Base-by-base conservation (phyloP, 2,329 filamentous ascomycete species). In the Pseudopithomyces maydicus region DNA sequence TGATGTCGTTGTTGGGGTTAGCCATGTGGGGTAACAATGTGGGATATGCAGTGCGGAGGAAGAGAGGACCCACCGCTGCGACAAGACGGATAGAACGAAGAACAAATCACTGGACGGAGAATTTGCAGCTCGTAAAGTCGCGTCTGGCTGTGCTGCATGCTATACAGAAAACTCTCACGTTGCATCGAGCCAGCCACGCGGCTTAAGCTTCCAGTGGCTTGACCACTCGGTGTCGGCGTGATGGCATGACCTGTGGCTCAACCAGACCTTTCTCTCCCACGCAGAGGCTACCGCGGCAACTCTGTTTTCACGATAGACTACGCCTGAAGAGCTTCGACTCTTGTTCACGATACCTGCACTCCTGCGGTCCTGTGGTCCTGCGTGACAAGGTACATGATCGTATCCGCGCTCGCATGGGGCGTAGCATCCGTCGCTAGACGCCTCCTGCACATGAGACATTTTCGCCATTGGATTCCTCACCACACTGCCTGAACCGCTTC, bases 371-470 rank as follows among this genome's bases (percentile, higher is more conserved):
- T n/a, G n/a, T n/a, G 41, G 20, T 29, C 41, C 29, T 38, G 50
- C 41, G 32, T 55, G 45, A 42, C 45, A 32, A 49, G 33, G 42
- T 43, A 46, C 35, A 23, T 10, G 17, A 45, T 4, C 45, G 38
- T 46, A 46, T 45, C 45, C 39, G 45, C 39, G 46, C 46, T 38
- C 33, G 29, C 50, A 45, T 38, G 38, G 36, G 55, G 43, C 29
- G 49, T 47, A 14, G 46, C 23, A 47, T 19, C 44, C 45, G 46
- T 52, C 36, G 45, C 45, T 44, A 42, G 58, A 60, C 36, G 26
- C 48, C 20, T 51, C 54, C 56, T 64, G 64, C 64, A 61, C 66
- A 66, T 71, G 69, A 63, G 69, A 68, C 59, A 69, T 63, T 72
- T 70, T 67, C 61, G 68, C 69, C 48, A 72, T 72, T 72, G 66